Percentiles rank a stretch among this genome's conserved stretches.
Evolutionary conservation across 345 rosid genomes (phyloP).

Genomic region (Cardamine chenopodiifolia): DNA sequence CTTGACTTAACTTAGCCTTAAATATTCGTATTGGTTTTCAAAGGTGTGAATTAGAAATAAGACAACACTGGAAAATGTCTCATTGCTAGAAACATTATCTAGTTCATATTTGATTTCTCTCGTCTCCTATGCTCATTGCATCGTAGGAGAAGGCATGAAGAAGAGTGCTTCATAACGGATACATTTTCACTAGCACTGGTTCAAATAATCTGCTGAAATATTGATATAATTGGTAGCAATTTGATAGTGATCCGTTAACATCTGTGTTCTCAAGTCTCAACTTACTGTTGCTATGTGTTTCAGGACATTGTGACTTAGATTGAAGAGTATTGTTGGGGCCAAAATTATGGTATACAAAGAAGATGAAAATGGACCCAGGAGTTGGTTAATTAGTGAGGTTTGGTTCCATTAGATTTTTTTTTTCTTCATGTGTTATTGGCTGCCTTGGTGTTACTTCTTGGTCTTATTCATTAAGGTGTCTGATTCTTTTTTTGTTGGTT

Average conservation of each 20-base stretch:
- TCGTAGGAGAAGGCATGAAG: not conserved
- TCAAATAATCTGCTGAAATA: not conserved
- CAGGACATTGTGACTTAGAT: constrained; percentile 21
- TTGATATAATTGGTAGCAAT: too few relatives aligned
- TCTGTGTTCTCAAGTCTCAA: too few relatives aligned
- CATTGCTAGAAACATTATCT: not conserved
- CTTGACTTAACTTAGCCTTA: not conserved
- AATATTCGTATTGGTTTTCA: not conserved
- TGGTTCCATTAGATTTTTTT: constrained; percentile 10
- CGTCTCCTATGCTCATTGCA: not conserved
- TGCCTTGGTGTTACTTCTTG: constrained; percentile 33
- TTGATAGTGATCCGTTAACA: not conserved
- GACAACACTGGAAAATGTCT: not conserved
- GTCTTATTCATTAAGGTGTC: constrained; percentile 16
- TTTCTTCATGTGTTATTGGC: constrained; percentile 29
- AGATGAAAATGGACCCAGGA: constrained; percentile 23
- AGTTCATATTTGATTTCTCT: not conserved
- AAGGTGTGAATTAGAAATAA: not conserved
- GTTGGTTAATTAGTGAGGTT: constrained; percentile 16
- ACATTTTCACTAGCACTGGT: not conserved
- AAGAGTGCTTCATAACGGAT: too few relatives aligned
- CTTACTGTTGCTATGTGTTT: not conserved
- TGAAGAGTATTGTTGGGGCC: constrained; percentile 19
- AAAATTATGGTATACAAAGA: constrained; percentile 15
- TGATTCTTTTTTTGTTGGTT: constrained; percentile 15